Evolutionary conservation across 768 basidiomycete species (phyloP).

Genomic region (Phanerodontia chrysosporium): DNA sequence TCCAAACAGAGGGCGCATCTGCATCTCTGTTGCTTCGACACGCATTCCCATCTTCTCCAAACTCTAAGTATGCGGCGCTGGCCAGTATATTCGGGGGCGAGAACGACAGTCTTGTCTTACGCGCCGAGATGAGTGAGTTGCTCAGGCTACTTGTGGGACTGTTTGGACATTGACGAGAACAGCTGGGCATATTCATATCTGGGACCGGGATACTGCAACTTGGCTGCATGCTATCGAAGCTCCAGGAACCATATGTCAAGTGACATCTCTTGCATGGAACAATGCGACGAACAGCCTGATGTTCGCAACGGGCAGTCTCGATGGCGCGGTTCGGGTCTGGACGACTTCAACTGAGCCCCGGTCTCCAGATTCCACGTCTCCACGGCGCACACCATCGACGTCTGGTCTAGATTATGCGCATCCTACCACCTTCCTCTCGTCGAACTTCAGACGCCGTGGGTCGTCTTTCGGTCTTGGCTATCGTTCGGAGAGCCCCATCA

Average conservation of each 20-base stretch:
- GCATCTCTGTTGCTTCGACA: neutral
- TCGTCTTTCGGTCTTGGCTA: neutral
- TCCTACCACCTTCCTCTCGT: neutral
- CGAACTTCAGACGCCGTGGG: neutral
- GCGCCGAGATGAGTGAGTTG: constrained; percentile 2
- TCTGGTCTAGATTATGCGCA: neutral
- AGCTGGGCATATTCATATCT: constrained; percentile 9
- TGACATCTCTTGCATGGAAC: constrained; percentile 9
- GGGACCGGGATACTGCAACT: constrained; percentile 6
- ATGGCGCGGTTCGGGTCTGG: constrained; percentile 5
- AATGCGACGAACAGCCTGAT: neutral
- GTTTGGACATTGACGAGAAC: no score
- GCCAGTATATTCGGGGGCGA: constrained; percentile 11
- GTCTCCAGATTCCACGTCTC: neutral
- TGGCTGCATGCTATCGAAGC: neutral
- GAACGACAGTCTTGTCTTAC: constrained; percentile 1
- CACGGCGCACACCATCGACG: neutral
- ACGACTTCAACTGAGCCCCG: neutral
- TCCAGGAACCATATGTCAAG: neutral
- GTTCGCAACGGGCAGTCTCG: constrained; percentile 6
- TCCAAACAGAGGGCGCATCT: neutral
- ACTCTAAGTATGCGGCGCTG: neutral
- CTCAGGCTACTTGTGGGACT: no score
- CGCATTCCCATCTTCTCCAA: neutral
- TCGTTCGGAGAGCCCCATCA: constrained; percentile 1